Evolutionary conservation across 306 rosid genomes (phyloP).

Genomic region (Canavalia gladiata): DNA sequence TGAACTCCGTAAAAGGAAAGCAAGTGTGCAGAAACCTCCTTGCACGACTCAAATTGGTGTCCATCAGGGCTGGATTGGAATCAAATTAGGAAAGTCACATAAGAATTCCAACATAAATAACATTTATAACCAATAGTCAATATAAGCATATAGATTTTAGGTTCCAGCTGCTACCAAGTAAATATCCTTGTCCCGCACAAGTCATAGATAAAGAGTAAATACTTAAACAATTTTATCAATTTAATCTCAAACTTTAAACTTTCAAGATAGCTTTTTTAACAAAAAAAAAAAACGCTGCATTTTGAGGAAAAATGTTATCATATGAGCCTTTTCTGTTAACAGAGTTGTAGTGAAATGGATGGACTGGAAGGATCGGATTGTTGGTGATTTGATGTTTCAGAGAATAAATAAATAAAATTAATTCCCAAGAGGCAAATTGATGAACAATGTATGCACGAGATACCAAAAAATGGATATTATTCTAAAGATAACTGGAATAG

Average conservation of each 20-base stretch:
- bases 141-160: conserved; percentile 24
- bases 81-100: conserved; percentile 53
- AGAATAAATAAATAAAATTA: neutral
- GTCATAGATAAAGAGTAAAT: conserved; percentile 14
- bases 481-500: neutral
- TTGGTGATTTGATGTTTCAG: conserved; percentile 1
- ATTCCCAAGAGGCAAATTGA: neutral
- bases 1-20: conserved; percentile 55
- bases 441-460: neutral
- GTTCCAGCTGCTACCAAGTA: conserved; percentile 28
- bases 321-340: conserved; percentile 1
- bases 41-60: conserved; percentile 73
- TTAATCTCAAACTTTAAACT: conserved; percentile 17
- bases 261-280: neutral
- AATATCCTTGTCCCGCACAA: conserved; percentile 11
- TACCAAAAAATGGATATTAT: neutral
- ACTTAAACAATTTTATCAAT: conserved; percentile 1
- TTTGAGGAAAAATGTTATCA: neutral
- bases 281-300: neutral
- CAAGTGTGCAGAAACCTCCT: conserved; percentile 74
- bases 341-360: neutral
- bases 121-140: conserved; percentile 39
- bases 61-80: conserved; percentile 82
- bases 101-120: conserved; percentile 47
- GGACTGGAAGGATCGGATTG: neutral